These are phyloP conservation scores for Chloranthus sessilifolius DNA, from an alignment of 164 flowering plant species.

Conservation along the genomic window DNA sequence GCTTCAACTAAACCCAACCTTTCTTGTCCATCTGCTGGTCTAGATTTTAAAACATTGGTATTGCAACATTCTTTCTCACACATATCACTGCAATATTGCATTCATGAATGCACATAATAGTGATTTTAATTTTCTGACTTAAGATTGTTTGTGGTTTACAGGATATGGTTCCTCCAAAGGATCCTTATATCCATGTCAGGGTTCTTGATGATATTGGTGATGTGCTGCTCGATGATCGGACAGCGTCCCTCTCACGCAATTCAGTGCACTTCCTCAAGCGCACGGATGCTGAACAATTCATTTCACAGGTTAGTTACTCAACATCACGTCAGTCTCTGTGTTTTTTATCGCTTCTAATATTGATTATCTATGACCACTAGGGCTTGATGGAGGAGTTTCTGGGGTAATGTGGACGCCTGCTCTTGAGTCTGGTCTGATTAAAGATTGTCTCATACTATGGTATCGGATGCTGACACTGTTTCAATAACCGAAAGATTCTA, in stretches of 20 bases:
- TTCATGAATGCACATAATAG: too few species aligned
- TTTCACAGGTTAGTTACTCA: conserved; percentile 49
- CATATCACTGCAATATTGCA: too few species aligned
- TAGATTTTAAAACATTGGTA: too few species aligned
- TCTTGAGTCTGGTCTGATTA: too few species aligned
- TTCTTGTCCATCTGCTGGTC: too few species aligned
- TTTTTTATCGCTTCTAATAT: neutral
- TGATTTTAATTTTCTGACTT: neutral
- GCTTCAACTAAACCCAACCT: too few species aligned
- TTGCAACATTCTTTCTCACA: too few species aligned
- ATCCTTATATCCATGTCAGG: conserved; percentile 89
- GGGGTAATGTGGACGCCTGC: conserved; percentile 22
- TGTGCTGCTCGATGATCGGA: conserved; percentile 58
- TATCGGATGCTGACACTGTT: too few species aligned
- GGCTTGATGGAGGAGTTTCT: conserved; percentile 88
- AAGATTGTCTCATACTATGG: too few species aligned
- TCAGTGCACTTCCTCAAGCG: conserved; percentile 87
- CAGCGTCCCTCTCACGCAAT: conserved; percentile 63
- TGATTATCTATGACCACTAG: conserved; percentile 23
- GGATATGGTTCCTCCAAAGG: conserved; percentile 99
- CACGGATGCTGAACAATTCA: conserved; percentile 89
- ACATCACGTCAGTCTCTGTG: neutral
- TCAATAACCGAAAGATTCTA: too few species aligned
- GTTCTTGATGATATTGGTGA: conserved; percentile 86
- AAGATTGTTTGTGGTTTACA: conserved; percentile 20